These are phyloP conservation scores for Tetradesmus lagerheimii DNA, from an alignment of 139 green algal species.

Conservation along the genomic window DNA sequence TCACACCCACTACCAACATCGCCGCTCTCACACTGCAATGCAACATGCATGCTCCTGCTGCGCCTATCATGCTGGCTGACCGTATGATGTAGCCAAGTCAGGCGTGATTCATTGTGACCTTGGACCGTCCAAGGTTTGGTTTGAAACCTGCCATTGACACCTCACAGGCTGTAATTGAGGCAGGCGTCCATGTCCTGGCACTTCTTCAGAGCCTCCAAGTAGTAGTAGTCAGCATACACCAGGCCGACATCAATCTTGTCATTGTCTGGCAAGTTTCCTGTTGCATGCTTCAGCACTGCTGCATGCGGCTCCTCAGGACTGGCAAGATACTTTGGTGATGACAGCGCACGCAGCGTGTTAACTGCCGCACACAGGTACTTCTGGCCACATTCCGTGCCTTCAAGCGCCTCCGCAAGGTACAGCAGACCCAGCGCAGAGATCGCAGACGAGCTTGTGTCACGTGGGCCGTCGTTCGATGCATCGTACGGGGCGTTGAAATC, in stretches of 20 bases:
- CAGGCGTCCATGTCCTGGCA: slow-evolving; percentile 27
- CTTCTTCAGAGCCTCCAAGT: slow-evolving; percentile 12
- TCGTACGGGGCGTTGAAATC: slow-evolving; percentile 45
- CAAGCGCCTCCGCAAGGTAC: slow-evolving; percentile 15
- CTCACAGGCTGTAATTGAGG: background rate
- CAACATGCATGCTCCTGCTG: too few relatives aligned
- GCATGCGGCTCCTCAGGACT: background rate
- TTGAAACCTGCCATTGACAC: too few relatives aligned
- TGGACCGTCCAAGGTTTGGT: background rate
- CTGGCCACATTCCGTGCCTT: background rate
- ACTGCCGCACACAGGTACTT: slow-evolving; percentile 30
- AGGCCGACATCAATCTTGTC: slow-evolving; percentile 32
- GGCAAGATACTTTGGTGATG: slow-evolving; percentile 31
- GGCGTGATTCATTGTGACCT: background rate
- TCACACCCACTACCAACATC: too few relatives aligned
- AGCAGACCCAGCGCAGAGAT: slow-evolving; percentile 36
- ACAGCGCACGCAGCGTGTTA: slow-evolving; percentile 18
- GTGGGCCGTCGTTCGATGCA: slow-evolving; percentile 8
- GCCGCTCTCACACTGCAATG: too few relatives aligned
- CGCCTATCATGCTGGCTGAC: too few relatives aligned
- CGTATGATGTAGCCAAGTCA: too few relatives aligned
- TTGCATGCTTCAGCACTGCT: slow-evolving; percentile 43
- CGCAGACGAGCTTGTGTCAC: slow-evolving; percentile 18
- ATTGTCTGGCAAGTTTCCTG: background rate
- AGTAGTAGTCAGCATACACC: slow-evolving; percentile 42